A percentile compares a stretch with the other conserved stretches of the same genome.
Conservation (phyloP, 768 basidiomycete species). For the Kondoa subrosea region DNA sequence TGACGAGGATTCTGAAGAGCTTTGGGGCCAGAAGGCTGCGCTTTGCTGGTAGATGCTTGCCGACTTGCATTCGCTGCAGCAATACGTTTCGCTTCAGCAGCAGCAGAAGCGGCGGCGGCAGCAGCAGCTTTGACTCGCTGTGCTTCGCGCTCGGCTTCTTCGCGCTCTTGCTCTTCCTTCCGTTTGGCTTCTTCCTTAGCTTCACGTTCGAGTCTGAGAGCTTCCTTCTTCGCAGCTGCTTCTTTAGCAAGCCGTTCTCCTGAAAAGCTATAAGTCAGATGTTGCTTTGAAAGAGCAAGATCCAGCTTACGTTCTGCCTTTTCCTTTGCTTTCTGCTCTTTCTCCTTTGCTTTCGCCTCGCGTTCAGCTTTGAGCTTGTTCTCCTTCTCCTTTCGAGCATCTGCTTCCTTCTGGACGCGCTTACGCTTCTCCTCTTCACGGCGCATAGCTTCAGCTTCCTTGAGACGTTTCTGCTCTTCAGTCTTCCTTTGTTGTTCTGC, state of each 20-base stretch:
- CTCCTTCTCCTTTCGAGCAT: conserved; percentile 45
- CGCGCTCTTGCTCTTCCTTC: conserved; percentile 21
- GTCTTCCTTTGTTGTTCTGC: conserved; percentile 74
- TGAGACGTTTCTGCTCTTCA: conserved; percentile 43
- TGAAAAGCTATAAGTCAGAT: conserved; percentile 41
- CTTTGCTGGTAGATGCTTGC: conserved; percentile 15
- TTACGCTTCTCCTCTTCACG: conserved; percentile 52
- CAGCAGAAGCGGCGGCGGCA: conserved; percentile 20
- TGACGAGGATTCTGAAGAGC: neutral
- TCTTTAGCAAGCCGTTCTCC: conserved; percentile 43
- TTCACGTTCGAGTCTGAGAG: conserved; percentile 40
- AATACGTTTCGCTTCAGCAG: conserved; percentile 19
- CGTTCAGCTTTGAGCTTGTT: conserved; percentile 53
- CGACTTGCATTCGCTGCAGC: conserved; percentile 15
- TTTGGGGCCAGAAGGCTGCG: conserved; percentile 5
- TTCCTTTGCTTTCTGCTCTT: conserved; percentile 47
- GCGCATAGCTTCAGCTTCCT: conserved; percentile 40
- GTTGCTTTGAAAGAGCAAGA: conserved; percentile 39
- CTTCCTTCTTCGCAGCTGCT: conserved; percentile 29
- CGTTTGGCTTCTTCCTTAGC: conserved; percentile 25
- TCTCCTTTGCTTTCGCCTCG: conserved; percentile 30
- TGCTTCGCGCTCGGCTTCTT: conserved; percentile 24
- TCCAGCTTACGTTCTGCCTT: conserved; percentile 36
- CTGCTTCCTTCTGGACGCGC: conserved; percentile 40
- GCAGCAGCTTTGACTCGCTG: conserved; percentile 25